Evolutionary conservation across 75 land plant species (phyloP).

Genomic region (Picea glauca): DNA sequence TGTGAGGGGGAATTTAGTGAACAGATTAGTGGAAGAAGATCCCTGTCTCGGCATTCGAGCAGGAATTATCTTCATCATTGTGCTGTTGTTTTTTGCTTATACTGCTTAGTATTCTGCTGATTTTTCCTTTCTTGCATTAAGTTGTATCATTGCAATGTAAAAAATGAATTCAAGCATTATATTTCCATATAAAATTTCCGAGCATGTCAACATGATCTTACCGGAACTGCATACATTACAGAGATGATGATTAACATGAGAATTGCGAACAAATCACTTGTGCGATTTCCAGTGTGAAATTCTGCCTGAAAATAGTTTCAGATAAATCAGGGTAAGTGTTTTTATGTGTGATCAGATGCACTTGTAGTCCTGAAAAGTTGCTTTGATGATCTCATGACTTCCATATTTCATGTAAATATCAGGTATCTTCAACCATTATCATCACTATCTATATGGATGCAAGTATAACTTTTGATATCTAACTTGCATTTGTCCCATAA

Average conservation of each 20-base stretch:
- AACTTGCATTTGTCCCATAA: not conserved
- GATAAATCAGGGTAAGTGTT: not conserved
- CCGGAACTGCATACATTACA: conserved; percentile 24
- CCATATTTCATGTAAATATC: not conserved
- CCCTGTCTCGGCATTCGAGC: too few relatives aligned
- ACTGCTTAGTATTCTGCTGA: too few relatives aligned
- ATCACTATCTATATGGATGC: not conserved
- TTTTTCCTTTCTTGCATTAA: too few relatives aligned
- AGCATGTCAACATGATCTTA: conserved; percentile 8
- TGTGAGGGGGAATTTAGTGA: too few relatives aligned
- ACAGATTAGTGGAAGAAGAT: too few relatives aligned
- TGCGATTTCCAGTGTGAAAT: not conserved
- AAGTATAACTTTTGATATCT: not conserved
- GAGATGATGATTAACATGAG: conserved; percentile 16
- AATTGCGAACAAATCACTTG: not conserved
- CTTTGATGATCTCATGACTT: not conserved
- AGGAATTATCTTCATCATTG: too few relatives aligned
- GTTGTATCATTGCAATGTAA: too few relatives aligned
- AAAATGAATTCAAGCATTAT: not conserved
- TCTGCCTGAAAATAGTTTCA: conserved; percentile 5
- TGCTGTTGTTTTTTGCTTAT: too few relatives aligned
- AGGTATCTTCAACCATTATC: not conserved
- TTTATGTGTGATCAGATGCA: not conserved
- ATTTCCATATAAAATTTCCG: not conserved
- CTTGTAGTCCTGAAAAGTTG: not conserved